phyloP scores from a whole-genome alignment of 148 eudicot genomes.

The Persicaria maculosa region DNA sequence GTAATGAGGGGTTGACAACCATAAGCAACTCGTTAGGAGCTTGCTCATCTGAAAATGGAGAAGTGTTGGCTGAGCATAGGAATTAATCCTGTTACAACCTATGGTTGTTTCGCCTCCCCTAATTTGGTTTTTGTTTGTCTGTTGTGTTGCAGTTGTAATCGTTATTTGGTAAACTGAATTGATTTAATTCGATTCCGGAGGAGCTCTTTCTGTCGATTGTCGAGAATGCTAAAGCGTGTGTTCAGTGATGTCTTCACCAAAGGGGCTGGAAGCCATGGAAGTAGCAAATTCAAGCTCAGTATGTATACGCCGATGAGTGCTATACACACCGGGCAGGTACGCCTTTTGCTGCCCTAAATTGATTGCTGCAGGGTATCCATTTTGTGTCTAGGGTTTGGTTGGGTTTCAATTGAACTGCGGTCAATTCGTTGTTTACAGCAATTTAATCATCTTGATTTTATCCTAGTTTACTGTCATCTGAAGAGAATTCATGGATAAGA shows the following conservation, averaged over 20 bases:
- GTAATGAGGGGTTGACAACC: too few relatives aligned
- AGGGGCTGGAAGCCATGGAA: conserved; percentile 25
- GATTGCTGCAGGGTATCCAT: not conserved
- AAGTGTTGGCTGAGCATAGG: too few relatives aligned
- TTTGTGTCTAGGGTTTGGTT: not conserved
- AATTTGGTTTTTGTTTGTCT: not conserved
- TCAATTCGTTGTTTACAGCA: not conserved
- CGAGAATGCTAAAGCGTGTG: conserved; percentile 35
- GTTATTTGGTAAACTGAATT: not conserved
- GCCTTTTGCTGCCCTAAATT: not conserved
- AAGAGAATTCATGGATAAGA: not conserved
- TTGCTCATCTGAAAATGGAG: too few relatives aligned
- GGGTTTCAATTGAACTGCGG: not conserved
- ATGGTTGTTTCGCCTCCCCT: not conserved
- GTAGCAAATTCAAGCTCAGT: conserved; percentile 25
- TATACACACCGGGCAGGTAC: conserved; percentile 50
- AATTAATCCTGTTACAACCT: too few relatives aligned
- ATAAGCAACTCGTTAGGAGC: too few relatives aligned
- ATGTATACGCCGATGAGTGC: conserved; percentile 22
- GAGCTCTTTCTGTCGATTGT: not conserved
- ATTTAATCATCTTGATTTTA: not conserved
- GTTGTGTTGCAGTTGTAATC: not conserved
- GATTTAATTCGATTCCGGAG: not conserved
- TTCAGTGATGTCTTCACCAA: conserved; percentile 23
- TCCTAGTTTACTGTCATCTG: not conserved